Evolutionary conservation across 2,329 filamentous ascomycete species (phyloP), one percentile per base, ranked within the genome.

Genomic region (Atkinsonella hypoxylon): DNA sequence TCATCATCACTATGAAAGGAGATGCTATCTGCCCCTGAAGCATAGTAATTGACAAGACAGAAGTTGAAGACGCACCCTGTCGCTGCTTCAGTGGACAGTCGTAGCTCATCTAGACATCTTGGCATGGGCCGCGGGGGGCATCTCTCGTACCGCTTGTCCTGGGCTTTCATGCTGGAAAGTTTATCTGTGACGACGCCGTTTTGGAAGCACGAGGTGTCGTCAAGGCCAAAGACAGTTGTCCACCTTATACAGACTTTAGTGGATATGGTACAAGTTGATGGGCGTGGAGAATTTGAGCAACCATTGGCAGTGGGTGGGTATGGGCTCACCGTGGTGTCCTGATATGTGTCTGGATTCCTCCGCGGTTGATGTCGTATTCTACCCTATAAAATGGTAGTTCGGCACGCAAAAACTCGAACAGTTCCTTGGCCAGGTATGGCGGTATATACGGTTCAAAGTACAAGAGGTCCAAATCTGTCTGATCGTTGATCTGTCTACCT

Each of bases 1-100:
- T 91, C 87, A 59, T 91, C 86, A 57, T 91, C 87, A 46, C 82
- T 86, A 64, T 91, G 86, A 60, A 85, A 91, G 11, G 82, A 78
- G 46, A 91, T 91, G 57, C 83, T 87, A 63, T 91, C 86, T 6
- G 79, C 70, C 0, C 87, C 86, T 3, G 77, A 78, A n/a, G 83
- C 82, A 61, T 91, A 91, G 68, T 91, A 91, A 61, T 91, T 91
- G 4, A 91, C 84, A 1, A 91, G 74, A 53, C 82, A 86, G 62
- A 90, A 88, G 62, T 91, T 91, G 67, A 85, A 91, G 1, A 61
- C 74, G 59, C 78, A 78, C n/a, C 74, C 75, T 0, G 83, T 87
- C 0, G 79, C 77, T 4, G 74, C 72, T 64, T 91, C 84, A 1
- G 84, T 81, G 10, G 79, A 72, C 34, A 65, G 67, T 10, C 81